phyloP scores from a whole-genome alignment of 177 flowering plant species.

The Tripterygium wilfordii region DNA sequence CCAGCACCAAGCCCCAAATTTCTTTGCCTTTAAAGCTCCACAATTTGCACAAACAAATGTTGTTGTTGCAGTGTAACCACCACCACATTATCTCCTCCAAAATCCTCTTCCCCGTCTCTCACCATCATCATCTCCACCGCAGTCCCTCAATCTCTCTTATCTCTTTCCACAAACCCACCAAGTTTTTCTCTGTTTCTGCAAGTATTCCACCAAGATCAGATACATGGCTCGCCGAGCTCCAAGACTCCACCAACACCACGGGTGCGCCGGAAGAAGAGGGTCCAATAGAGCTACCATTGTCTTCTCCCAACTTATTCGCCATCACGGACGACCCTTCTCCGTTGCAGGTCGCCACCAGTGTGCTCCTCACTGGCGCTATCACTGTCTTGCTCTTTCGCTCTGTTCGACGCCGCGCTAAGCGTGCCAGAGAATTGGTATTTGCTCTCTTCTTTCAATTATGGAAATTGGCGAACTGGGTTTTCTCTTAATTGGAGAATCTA shows the following conservation, averaged over 20 bases:
- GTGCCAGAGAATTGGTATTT: constrained; percentile 75
- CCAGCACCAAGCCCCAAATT: too few species aligned
- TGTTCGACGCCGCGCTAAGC: constrained; percentile 75
- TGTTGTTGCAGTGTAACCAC: too few species aligned
- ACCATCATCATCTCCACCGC: constrained; percentile 1
- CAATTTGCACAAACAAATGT: too few species aligned
- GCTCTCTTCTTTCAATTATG: not conserved
- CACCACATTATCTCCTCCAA: constrained; percentile 9
- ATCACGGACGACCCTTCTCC: constrained; percentile 58
- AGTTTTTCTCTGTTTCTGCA: constrained; percentile 16
- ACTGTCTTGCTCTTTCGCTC: constrained; percentile 87
- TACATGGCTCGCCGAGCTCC: constrained; percentile 30
- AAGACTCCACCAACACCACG: constrained; percentile 16
- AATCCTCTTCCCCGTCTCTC: constrained; percentile 3
- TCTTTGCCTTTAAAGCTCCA: too few species aligned
- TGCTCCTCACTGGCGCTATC: constrained; percentile 91
- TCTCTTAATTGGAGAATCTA: too few species aligned
- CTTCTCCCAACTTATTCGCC: constrained; percentile 45
- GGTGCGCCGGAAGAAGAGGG: constrained; percentile 34
- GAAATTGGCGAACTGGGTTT: constrained; percentile 10
- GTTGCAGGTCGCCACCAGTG: constrained; percentile 79
- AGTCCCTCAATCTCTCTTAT: constrained; percentile 4
- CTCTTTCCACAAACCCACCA: constrained; percentile 13
- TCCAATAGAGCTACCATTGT: constrained; percentile 54
- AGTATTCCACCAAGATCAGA: constrained; percentile 14